Percentiles rank a stretch among this genome's conserved stretches.
These are phyloP conservation scores for Suillus subluteus DNA, from an alignment of 768 basidiomycete genomes.

Conservation along the genomic window DNA sequence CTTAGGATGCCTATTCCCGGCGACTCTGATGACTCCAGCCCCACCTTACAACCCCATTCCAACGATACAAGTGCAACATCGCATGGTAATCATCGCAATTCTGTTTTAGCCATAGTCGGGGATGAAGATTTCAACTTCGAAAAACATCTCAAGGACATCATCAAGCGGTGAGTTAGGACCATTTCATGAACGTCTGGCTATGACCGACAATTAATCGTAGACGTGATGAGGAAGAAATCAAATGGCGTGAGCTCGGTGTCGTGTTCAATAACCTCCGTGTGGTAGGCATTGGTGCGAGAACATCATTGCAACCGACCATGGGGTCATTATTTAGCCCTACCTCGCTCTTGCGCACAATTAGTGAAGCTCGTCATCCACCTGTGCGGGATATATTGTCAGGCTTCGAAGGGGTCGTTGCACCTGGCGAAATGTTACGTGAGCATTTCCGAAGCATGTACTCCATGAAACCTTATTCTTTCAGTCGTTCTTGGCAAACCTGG, in stretches of 20 bases:
- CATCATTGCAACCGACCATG: constrained; percentile 52
- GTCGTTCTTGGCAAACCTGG: constrained; percentile 87
- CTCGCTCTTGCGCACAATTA: constrained; percentile 41
- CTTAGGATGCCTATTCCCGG: background rate
- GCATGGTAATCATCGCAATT: background rate
- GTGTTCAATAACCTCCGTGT: constrained; percentile 56
- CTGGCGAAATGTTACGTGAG: constrained; percentile 77
- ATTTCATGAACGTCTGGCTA: background rate
- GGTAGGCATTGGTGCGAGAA: constrained; percentile 47
- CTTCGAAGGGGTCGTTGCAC: constrained; percentile 66
- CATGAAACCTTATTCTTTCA: constrained; percentile 26
- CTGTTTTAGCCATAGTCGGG: background rate
- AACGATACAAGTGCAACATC: background rate
- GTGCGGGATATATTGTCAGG: constrained; percentile 62
- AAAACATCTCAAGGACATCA: constrained; percentile 19
- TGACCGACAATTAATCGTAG: constrained; percentile 24
- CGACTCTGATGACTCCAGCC: background rate
- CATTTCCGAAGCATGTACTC: constrained; percentile 35
- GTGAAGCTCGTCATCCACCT: constrained; percentile 58
- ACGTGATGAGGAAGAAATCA: constrained; percentile 34
- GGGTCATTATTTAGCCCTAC: constrained; percentile 54
- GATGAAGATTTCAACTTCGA: constrained; percentile 15
- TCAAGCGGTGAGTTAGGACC: constrained; percentile 16
- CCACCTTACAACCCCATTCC: background rate
- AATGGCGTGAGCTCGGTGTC: constrained; percentile 49